Base-by-base conservation (phyloP, 1,284 basidiomycete species). In the Rhodotorula sp. region DNA sequence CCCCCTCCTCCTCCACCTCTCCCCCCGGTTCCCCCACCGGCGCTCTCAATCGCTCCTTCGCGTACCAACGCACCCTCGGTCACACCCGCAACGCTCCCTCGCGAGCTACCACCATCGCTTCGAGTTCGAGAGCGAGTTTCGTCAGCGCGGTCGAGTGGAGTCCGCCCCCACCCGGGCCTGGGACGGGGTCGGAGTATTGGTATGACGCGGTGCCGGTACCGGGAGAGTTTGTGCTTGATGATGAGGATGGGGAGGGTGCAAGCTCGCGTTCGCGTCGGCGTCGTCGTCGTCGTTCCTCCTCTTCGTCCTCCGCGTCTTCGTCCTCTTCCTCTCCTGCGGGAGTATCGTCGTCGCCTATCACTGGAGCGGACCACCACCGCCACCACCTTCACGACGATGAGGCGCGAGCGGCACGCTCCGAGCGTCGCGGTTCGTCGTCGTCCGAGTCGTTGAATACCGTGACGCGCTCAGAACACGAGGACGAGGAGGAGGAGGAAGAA, bases 171-270 rank as follows among this genome's bases (percentile, higher is more conserved):
- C n/a, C n/a, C n/a, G n/a, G n/a, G n/a, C n/a, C n/a, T n/a, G n/a
- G n/a, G n/a, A n/a, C n/a, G 8, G 69, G 48, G 1, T 45, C 29
- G 14, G 60, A 61, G 24, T 58, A 65, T 15, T 67, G 66, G 66
- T 33, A 46, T n/a, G 69, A 71, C 20, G 66, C 62, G 18, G 24
- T 70, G 6, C 71, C 66, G 18, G 24, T 70, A 1, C 71, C 66
- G 20, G 75, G 76, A 48, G 74, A 75, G 45, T 74, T 76, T 37
- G 72, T 78, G 6, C 70, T 77, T 14, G 70, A 74, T 26, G 75
- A 77, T 46, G 71, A 76, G 15, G 46, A 22, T 4, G 46, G 12
- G 33, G 76, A 70, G 37, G 56, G 62, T 26, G 58, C 69, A n/a
- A 57, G 77, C 58, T 60, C 65, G 29, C 56, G 72, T 64, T 69